These are phyloP conservation scores for Candida palmyrensis DNA, from an alignment of 805 yeast genomes.

Conservation along the genomic window DNA sequence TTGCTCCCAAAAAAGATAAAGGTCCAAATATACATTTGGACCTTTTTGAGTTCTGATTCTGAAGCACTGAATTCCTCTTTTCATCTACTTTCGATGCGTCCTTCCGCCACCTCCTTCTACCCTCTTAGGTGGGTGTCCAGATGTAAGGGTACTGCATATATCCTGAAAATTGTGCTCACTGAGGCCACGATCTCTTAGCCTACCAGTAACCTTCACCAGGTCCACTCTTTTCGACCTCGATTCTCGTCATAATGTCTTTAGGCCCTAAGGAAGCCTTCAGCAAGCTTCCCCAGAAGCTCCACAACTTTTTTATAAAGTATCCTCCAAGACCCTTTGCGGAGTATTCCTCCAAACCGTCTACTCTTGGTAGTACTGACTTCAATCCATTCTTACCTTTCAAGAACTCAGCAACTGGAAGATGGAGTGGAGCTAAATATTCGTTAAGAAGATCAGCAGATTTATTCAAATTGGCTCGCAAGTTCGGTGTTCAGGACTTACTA, in stretches of 20 bases:
- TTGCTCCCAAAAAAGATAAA: too few species aligned
- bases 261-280: slow-evolving; percentile 43
- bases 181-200: too few species aligned
- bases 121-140: too few species aligned
- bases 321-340: slow-evolving; percentile 79
- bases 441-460: slow-evolving; percentile 78
- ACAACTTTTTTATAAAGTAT: slow-evolving; percentile 69
- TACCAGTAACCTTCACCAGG: too few species aligned
- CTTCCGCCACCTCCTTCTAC: too few species aligned
- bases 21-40: too few species aligned
- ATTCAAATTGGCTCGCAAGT: slow-evolving; percentile 74
- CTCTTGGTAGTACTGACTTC: slow-evolving; percentile 61
- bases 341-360: slow-evolving; percentile 61
- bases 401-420: slow-evolving; percentile 73
- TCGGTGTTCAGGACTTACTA: slow-evolving; percentile 73
- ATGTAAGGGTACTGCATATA: too few species aligned
- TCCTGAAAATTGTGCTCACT: too few species aligned
- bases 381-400: slow-evolving; percentile 86
- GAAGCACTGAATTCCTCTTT: too few species aligned
- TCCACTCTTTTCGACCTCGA: too few species aligned
- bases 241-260: slow-evolving; percentile 15
- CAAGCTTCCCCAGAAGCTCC: slow-evolving; percentile 64
- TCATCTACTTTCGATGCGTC: too few species aligned
- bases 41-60: too few species aligned
- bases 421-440: slow-evolving; percentile 76